These are phyloP conservation scores for Nepenthes mirabilis DNA, from an alignment of 148 eudicot genomes.

Conservation along the genomic window DNA sequence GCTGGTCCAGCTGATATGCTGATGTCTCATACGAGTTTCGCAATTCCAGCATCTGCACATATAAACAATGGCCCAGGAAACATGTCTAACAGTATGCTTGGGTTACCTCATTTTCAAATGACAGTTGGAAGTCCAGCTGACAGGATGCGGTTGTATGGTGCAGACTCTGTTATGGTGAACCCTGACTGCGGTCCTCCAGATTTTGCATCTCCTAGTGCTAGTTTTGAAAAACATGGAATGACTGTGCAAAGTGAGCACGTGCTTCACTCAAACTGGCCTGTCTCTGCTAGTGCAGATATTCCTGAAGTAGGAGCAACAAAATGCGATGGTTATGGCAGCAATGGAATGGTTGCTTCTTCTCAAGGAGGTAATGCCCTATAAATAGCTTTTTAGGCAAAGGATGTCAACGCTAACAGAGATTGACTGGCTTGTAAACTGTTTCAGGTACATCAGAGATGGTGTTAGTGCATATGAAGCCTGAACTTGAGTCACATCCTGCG, in stretches of 20 bases:
- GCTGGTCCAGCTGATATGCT: slow-evolving; percentile 24
- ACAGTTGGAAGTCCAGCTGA: slow-evolving; percentile 36
- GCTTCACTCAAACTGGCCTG: slow-evolving; percentile 32
- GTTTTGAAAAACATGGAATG: slow-evolving; percentile 35
- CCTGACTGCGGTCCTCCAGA: slow-evolving; percentile 31
- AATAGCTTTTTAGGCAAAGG: background rate
- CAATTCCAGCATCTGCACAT: slow-evolving; percentile 26
- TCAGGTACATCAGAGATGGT: slow-evolving; percentile 40
- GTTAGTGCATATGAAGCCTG: slow-evolving; percentile 49
- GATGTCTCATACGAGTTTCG: slow-evolving; percentile 23
- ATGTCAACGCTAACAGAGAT: background rate
- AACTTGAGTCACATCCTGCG: slow-evolving; percentile 27
- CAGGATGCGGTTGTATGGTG: slow-evolving; percentile 7
- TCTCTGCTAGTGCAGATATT: slow-evolving; percentile 19
- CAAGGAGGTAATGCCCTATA: slow-evolving; percentile 17
- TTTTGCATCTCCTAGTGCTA: slow-evolving; percentile 52
- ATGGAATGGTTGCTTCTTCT: slow-evolving; percentile 10
- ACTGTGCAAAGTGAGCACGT: slow-evolving; percentile 29
- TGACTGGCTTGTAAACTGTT: slow-evolving; percentile 6
- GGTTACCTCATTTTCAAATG: slow-evolving; percentile 49
- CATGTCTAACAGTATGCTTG: slow-evolving; percentile 16
- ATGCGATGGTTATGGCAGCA: slow-evolving; percentile 14
- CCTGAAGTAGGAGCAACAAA: slow-evolving; percentile 27
- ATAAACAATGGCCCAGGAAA: slow-evolving; percentile 22
- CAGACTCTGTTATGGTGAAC: slow-evolving; percentile 17